A percentile compares a stretch with the other conserved stretches of the same genome.
Conservation (phyloP, 1,284 basidiomycete genomes). For the Puccinia hordei region DNA sequence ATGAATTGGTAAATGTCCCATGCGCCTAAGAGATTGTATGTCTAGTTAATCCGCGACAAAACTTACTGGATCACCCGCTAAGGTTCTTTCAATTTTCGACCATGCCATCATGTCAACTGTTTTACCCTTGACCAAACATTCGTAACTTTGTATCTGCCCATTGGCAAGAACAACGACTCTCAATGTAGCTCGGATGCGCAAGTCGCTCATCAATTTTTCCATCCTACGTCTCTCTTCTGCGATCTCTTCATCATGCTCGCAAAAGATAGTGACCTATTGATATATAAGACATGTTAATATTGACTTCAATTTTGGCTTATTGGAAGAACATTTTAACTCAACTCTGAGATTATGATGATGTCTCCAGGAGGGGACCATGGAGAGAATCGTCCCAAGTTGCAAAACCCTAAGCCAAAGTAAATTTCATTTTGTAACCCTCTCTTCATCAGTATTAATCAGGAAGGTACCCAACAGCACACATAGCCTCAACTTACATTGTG, state of each 20-base stretch:
- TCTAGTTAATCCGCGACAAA: background rate
- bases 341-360: slow-evolving; percentile 39
- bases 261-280: slow-evolving; percentile 40
- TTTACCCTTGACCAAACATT: slow-evolving; percentile 43
- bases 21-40: background rate
- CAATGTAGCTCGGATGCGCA: slow-evolving; percentile 36
- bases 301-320: background rate
- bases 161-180: slow-evolving; percentile 40
- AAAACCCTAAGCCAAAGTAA: too few relatives aligned
- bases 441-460: too few relatives aligned
- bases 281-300: background rate
- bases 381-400: slow-evolving; percentile 42
- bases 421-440: too few relatives aligned
- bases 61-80: slow-evolving; percentile 45
- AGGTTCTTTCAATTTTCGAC: slow-evolving; percentile 30
- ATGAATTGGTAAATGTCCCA: background rate
- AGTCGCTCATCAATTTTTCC: slow-evolving; percentile 44
- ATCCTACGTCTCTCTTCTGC: slow-evolving; percentile 43
- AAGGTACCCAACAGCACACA: too few relatives aligned
- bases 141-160: slow-evolving; percentile 41
- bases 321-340: background rate
- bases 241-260: slow-evolving; percentile 42
- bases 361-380: slow-evolving; percentile 49
- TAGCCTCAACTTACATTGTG: too few relatives aligned
- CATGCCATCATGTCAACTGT: slow-evolving; percentile 22